Percentiles rank a stretch among this genome's conserved stretches.
phyloP scores from a whole-genome alignment of 2,329 filamentous ascomycete species.

The Phialemonium atrogriseum region DNA sequence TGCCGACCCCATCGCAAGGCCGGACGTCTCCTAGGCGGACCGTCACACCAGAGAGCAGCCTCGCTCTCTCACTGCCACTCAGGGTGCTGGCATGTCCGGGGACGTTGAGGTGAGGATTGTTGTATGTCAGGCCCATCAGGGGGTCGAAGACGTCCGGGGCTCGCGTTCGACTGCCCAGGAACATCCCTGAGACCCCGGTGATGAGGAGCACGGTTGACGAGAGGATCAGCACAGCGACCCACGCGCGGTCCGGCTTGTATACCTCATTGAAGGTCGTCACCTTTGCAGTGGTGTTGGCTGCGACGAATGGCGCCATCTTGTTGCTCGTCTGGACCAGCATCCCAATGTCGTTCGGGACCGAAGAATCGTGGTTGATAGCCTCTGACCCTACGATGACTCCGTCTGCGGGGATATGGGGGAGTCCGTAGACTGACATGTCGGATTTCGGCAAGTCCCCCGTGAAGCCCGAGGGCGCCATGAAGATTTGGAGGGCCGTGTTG shows the following conservation, averaged over 20 bases:
- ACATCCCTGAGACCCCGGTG: background rate
- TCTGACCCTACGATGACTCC: background rate
- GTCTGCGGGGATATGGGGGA: slow-evolving; percentile 1
- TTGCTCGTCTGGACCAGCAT: background rate
- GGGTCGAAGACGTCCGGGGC: slow-evolving; percentile 3
- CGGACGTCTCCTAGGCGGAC: slow-evolving; percentile 2
- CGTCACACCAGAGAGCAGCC: background rate
- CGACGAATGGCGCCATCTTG: background rate
- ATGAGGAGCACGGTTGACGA: background rate
- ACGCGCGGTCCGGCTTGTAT: background rate
- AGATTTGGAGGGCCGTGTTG: slow-evolving; percentile 3
- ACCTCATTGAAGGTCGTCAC: slow-evolving; percentile 1
- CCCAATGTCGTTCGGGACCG: no score
- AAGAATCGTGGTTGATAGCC: background rate
- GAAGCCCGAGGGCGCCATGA: slow-evolving; percentile 2
- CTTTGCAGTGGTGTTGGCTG: slow-evolving; percentile 1
- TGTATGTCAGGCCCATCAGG: slow-evolving; percentile 3
- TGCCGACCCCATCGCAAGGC: slow-evolving; percentile 1
- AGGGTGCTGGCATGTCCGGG: slow-evolving; percentile 3
- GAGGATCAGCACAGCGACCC: slow-evolving; percentile 1
- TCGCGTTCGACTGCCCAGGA: background rate
- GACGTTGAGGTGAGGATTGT: slow-evolving; percentile 2
- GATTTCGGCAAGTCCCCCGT: slow-evolving; percentile 1
- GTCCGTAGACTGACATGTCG: slow-evolving; percentile 1
- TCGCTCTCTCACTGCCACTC: slow-evolving; percentile 1